These are phyloP conservation scores for Penicillium antarcticum DNA, from an alignment of 495 filamentous ascomycete genomes.

Conservation along the genomic window DNA sequence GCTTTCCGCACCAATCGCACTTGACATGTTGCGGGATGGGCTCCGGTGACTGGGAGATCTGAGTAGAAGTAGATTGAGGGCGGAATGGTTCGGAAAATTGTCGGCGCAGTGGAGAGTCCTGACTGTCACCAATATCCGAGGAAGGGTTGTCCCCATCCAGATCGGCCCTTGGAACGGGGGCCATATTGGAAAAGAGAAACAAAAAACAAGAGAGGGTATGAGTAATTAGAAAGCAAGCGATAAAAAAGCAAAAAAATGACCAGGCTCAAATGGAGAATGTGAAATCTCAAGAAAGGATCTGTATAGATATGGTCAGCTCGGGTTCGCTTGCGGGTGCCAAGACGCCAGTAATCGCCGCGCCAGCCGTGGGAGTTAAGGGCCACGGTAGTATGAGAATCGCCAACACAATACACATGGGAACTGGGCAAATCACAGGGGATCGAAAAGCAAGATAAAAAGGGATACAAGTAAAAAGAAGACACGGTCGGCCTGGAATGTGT, in stretches of 20 bases:
- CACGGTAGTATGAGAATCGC: neutral
- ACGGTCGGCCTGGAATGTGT: constrained; percentile 32
- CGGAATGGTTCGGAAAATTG: constrained; percentile 44
- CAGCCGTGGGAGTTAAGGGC: constrained; percentile 18
- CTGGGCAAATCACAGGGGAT: neutral
- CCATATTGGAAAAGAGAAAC: constrained; percentile 23
- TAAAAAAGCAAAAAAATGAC: constrained; percentile 3
- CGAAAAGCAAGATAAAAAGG: neutral
- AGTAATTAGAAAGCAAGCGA: constrained; percentile 1
- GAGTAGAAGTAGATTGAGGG: constrained; percentile 34
- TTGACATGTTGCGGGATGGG: constrained; percentile 22
- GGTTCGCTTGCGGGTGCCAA: constrained; percentile 46
- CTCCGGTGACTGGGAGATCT: constrained; percentile 36
- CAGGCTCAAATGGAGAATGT: constrained; percentile 6
- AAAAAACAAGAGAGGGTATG: neutral
- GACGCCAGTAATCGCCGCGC: constrained; percentile 33
- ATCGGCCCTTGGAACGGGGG: constrained; percentile 34
- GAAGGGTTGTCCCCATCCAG: constrained; percentile 38
- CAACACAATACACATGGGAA: neutral
- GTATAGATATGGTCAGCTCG: constrained; percentile 33
- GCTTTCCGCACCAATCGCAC: constrained; percentile 39
- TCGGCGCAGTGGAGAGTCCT: constrained; percentile 42
- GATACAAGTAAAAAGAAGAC: constrained; percentile 11
- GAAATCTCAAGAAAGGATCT: constrained; percentile 21
- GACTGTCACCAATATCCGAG: constrained; percentile 38